These are phyloP conservation scores for Paraphaeosphaeria sporulosa DNA, from an alignment of 2,329 filamentous ascomycete species.

Conservation along the genomic window DNA sequence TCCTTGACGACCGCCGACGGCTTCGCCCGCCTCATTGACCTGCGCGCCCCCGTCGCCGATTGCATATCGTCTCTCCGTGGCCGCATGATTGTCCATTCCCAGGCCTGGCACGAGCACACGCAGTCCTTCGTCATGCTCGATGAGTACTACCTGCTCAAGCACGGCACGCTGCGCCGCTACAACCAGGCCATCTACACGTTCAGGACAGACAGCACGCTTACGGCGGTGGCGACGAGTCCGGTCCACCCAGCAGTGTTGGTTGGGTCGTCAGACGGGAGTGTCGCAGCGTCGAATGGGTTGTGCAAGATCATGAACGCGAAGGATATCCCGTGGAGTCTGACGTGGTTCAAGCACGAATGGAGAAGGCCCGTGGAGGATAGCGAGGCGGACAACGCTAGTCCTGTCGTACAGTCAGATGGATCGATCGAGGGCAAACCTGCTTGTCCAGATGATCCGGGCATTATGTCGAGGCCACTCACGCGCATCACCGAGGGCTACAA, in stretches of 20 bases:
- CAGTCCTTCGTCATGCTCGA: conserved; percentile 63
- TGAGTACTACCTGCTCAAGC: conserved; percentile 60
- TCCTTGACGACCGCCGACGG: conserved; percentile 63
- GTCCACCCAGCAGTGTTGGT: conserved; percentile 64
- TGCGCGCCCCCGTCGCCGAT: conserved; percentile 57
- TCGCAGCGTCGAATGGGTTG: conserved; percentile 61
- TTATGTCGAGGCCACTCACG: conserved; percentile 26
- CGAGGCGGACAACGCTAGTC: conserved; percentile 17
- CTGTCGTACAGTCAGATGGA: not conserved
- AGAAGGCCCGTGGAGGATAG: conserved; percentile 26
- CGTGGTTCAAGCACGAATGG: conserved; percentile 68
- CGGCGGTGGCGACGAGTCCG: conserved; percentile 57
- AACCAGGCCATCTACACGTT: conserved; percentile 54
- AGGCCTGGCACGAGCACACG: conserved; percentile 64
- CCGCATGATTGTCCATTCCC: conserved; percentile 57
- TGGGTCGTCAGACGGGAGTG: conserved; percentile 61
- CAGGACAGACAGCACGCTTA: conserved; percentile 47
- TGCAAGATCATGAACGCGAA: conserved; percentile 60
- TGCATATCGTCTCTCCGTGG: conserved; percentile 56
- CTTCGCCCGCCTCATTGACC: conserved; percentile 62
- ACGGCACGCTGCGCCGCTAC: conserved; percentile 61
- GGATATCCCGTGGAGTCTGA: conserved; percentile 60
- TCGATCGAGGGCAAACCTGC: not conserved
- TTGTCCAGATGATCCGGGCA: not conserved
- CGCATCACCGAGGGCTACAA: conserved; percentile 55